Base-by-base conservation (phyloP, 2,329 filamentous ascomycete species). In the Pezicula rhizophila region DNA sequence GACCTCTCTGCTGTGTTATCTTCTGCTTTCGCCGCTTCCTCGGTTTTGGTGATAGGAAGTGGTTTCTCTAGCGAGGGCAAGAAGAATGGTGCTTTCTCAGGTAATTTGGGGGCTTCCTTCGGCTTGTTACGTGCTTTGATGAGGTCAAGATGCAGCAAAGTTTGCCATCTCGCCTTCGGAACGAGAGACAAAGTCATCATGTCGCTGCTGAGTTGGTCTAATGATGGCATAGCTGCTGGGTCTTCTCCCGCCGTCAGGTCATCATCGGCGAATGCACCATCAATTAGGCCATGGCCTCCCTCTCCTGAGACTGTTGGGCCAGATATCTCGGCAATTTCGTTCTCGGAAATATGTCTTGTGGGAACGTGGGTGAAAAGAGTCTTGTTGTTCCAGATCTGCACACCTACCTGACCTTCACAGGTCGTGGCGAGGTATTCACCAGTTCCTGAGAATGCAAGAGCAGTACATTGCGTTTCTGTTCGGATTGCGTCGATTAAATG, bases 361-460 rank as follows among this genome's bases (percentile, higher is more conserved):
- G 91, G 85, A 0, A 96, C 82, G 59, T 96, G 90, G 48, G 84
- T 87, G 73, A 96, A 99, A 1, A 97, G 74, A 0, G 87, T 85
- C 62, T 88, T 88, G 69, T 99, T 99, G 18, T 89, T 96, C 92
- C 93, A 99, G 42, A 99, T 80, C 57, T 89, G 85, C n/a, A 99
- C 85, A 11, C 93, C 93, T 1, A 96, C 79, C 54, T 85, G 82
- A 49, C 85, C 87, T 47, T 89, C 82, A 46, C 90, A 84, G 0
- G 90, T 86, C 3, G 91, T 93, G 3, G 93, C 93, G n/a, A 99
- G 78, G 60, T 90, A 97, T 62, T 99, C 93, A 12, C 92, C 93
- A 0, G 89, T 95, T 1, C 77, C 76, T 0, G 93, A 96, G 73
- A 97, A 95, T 7, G 91, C 82, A 11, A 99, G 73, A 2, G 89